These are phyloP conservation scores for Hirschfeldia incana DNA, from an alignment of 345 rosid species.

Conservation along the genomic window DNA sequence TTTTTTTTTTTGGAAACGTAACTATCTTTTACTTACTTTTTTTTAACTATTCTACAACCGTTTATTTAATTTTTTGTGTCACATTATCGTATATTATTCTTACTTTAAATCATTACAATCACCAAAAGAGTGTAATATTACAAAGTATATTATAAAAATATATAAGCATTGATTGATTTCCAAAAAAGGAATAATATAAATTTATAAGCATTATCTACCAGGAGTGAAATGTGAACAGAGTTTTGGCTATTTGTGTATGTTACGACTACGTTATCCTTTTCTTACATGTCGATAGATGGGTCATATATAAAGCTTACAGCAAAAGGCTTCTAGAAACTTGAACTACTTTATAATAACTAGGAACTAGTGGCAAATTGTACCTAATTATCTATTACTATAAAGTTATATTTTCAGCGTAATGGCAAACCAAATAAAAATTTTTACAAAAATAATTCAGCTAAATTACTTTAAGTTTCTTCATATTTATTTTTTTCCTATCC, in stretches of 20 bases:
- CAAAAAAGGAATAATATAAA: not conserved
- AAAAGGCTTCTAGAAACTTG: constrained; percentile 33
- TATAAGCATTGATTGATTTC: not conserved
- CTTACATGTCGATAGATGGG: constrained; percentile 6
- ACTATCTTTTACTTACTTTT: too few species aligned
- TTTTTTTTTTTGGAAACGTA: too few species aligned
- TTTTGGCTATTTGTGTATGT: constrained; percentile 13
- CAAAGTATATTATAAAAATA: not conserved
- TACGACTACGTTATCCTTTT: constrained; percentile 12
- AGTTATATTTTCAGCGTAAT: too few species aligned
- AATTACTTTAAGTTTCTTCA: too few species aligned
- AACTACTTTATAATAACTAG: constrained; percentile 3
- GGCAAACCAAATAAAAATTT: too few species aligned
- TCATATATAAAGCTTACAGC: not conserved
- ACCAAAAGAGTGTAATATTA: not conserved
- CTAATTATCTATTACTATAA: too few species aligned
- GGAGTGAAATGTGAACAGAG: constrained; percentile 22
- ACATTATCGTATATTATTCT: not conserved
- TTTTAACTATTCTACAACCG: too few species aligned
- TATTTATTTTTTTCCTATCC: too few species aligned
- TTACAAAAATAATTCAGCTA: too few species aligned
- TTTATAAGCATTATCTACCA: not conserved
- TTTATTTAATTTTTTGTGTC: not conserved
- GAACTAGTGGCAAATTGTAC: not conserved
- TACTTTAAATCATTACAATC: not conserved